Evolutionary conservation across 345 rosid genomes (phyloP), one percentile per base, ranked within the genome.

Genomic region (Citropsis articulata): DNA sequence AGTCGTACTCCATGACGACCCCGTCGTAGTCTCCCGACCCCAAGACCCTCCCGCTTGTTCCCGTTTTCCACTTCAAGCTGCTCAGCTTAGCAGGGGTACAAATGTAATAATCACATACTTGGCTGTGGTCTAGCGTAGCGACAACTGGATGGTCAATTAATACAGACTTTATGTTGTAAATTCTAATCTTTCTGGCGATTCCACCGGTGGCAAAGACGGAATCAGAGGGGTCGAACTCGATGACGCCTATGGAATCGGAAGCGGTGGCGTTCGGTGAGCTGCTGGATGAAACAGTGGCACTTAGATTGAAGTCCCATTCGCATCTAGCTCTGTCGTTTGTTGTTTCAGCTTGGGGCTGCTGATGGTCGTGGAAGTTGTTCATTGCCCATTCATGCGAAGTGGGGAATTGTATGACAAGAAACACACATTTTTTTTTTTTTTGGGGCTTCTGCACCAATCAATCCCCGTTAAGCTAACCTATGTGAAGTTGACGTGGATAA

Each of bases 1-100:
- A 84, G 78, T 93, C 93, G 50, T 95, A 93, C 79, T 95, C 98
- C 61, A 80, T 93, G 16, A 95, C 97, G 0, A 93, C 95, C 33
- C 98, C 98, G 67, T 95, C 98, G 75, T 95, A 95, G 78, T 95
- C 98, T 0, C 95, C 98, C 3, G 98, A 88, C 40, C 91, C 98
- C 25, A 95, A 30, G n/a, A 91, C 85, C 81, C 86, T 81, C 21
- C 92, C 84, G 33, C 80, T 73, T 2, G 88, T 86, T 10, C 88
- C 84, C 24, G 98, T 94, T 70, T 87, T 88, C 97, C 97, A 93
- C 13, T 87, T 82, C 31, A 95, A 83, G 75, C 98, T 93, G 73
- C 98, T 89, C 2, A 95, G 90, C 92, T 93, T 95, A 1, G 98
- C 98, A 4, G 98, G 98, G 36, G 98, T 91, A 71, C 93, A 91